Base-by-base conservation (phyloP, 2,329 filamentous ascomycete genomes). In the Cercospora nicotianae region DNA sequence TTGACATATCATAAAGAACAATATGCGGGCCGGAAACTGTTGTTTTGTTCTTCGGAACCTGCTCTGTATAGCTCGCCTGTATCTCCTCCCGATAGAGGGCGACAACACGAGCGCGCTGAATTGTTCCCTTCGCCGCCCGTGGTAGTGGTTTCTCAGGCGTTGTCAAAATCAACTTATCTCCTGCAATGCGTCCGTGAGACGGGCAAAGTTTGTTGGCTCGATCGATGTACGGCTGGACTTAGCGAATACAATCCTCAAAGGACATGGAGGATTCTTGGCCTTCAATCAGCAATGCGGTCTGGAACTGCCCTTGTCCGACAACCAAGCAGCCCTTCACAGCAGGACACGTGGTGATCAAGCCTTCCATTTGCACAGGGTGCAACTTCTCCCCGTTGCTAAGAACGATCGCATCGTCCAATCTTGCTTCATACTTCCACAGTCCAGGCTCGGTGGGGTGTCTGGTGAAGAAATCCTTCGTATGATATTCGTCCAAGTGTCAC, bases 321-420 rank as follows among this genome's bases (percentile, higher is more conserved):
- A 86, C 76, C 3, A 87, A 71, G 0, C 80, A 81, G 0, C 84
- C 77, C 70, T 86, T 82, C 70, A 86, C 84, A 2, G 73, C 76
- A 51, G 80, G 78, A 16, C 78, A 79, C 55, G 84, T 81, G 7
- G 51, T 67, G 3, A 69, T 60, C 12, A 53, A n/a, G 9, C 65
- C 58, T 62, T 70, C 70, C 39, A 64, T 81, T 2, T 77, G 79
- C 2, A 82, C 74, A 0, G 83, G 82, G 68, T 86, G 86, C 39
- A 83, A 77, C 67, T 84, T 84, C 58, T 81, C 78, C 1, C 82
- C 82, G 67, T 80, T 83, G 31, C 76, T 79, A 13, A 83, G 72
- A 0, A 83, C 78, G 23, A 84, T 77, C 1, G 83, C 76, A 72
- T 84, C 82, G 67, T 84, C 81, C 12, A 70, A 67, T 0, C 82